Percentiles rank a stretch among this genome's conserved stretches.
Conservation (phyloP, 2,329 filamentous ascomycete genomes). For the Plectosphaerella plurivora region DNA sequence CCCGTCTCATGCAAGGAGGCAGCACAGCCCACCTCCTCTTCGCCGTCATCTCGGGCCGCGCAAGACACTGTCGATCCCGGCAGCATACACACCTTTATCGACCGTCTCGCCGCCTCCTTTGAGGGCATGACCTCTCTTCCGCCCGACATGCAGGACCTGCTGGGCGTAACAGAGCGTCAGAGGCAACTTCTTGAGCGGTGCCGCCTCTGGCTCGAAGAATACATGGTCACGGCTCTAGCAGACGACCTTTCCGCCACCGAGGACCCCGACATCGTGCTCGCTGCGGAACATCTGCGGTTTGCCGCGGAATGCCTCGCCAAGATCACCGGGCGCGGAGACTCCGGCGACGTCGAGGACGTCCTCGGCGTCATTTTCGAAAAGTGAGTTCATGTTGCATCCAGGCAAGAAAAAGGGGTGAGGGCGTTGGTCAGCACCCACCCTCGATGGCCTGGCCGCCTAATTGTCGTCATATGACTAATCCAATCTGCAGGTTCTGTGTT, state of each 20-base stretch:
- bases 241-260: conserved; percentile 20
- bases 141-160: conserved; percentile 71
- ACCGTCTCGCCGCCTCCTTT: conserved; percentile 65
- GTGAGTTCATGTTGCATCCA: conserved; percentile 47
- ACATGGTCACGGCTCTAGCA: conserved; percentile 54
- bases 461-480: not conserved
- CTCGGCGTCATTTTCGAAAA: conserved; percentile 97
- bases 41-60: not conserved
- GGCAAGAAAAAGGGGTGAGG: no score
- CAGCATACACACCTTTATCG: conserved; percentile 64
- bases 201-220: conserved; percentile 65
- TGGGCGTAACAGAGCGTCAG: conserved; percentile 89
- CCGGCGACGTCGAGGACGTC: conserved; percentile 90
- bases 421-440: no score
- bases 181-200: conserved; percentile 74
- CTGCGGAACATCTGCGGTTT: conserved; percentile 80
- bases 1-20: conserved; percentile 70
- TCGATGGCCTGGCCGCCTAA: no score
- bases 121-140: conserved; percentile 65
- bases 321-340: conserved; percentile 82
- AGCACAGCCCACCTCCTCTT: conserved; percentile 9
- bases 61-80: conserved; percentile 45
- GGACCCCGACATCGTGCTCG: conserved; percentile 79
- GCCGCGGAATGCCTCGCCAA: conserved; percentile 76
- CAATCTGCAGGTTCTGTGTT: conserved; percentile 35